Conservation (phyloP, 805 yeast genomes). For the Hanseniaspora meyeri region DNA sequence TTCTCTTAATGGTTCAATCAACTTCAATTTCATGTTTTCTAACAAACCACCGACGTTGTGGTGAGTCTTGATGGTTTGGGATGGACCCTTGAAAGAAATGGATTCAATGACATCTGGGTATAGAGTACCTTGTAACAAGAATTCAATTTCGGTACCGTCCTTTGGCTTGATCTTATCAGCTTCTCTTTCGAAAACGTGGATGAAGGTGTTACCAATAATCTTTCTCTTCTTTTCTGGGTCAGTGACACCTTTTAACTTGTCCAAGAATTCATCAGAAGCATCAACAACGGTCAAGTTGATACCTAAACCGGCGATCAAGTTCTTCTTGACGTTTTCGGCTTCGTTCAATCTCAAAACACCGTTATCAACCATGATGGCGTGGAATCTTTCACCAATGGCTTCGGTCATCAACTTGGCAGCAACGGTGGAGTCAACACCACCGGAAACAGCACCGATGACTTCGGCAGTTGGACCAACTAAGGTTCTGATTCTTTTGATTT, state of each 20-base stretch:
- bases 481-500: conserved; percentile 79
- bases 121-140: conserved; percentile 87
- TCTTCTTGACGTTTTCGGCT: conserved; percentile 76
- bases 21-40: conserved; percentile 95
- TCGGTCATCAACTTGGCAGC: conserved; percentile 97
- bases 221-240: conserved; percentile 99
- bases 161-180: conserved; percentile 84
- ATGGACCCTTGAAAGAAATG: conserved; percentile 97
- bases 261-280: conserved; percentile 81
- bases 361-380: conserved; percentile 93
- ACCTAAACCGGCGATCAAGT: conserved; percentile 84
- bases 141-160: conserved; percentile 83
- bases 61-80: conserved; percentile 98
- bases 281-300: conserved; percentile 90
- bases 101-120: conserved; percentile 98
- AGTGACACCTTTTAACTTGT: conserved; percentile 79
- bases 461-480: conserved; percentile 96
- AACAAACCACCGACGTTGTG: conserved; percentile 97
- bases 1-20: conserved; percentile 97
- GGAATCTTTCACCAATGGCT: conserved; percentile 98
- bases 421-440: conserved; percentile 98
- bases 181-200: conserved; percentile 91
- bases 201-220: conserved; percentile 95
- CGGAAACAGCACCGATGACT: conserved; percentile 98
- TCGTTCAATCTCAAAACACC: conserved; percentile 95